A percentile compares a stretch with the other conserved stretches of the same genome.
phyloP scores from a whole-genome alignment of 257 asterid genomes.

The Primulina huaijiensis region DNA sequence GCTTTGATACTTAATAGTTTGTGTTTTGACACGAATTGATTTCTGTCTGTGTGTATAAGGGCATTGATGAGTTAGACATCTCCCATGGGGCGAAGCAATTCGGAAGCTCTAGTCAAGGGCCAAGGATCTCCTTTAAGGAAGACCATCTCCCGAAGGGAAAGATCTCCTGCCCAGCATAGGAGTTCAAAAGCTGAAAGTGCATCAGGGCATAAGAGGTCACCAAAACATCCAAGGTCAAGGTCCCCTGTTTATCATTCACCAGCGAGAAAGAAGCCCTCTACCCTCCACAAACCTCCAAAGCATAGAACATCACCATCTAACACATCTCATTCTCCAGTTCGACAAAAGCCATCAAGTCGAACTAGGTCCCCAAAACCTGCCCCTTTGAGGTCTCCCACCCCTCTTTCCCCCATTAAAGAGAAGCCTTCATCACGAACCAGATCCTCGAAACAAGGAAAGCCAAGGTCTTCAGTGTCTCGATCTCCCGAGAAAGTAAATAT shows the following conservation, averaged over 20 bases:
- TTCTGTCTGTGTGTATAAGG: neutral
- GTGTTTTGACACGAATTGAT: conserved; percentile 7
- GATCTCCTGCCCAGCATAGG: conserved; percentile 54
- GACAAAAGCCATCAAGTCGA: conserved; percentile 44
- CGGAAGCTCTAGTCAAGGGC: conserved; percentile 57
- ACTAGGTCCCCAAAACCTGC: conserved; percentile 43
- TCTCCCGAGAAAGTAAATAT: conserved; percentile 27
- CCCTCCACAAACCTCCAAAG: conserved; percentile 47
- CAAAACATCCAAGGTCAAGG: conserved; percentile 37
- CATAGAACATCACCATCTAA: conserved; percentile 48
- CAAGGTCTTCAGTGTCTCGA: conserved; percentile 43
- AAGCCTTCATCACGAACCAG: conserved; percentile 41
- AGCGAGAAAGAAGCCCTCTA: conserved; percentile 39
- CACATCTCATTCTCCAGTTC: conserved; percentile 45
- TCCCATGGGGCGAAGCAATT: conserved; percentile 57
- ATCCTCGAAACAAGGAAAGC: conserved; percentile 40
- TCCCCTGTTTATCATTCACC: conserved; percentile 38
- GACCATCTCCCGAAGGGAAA: conserved; percentile 55
- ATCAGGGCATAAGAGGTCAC: conserved; percentile 38
- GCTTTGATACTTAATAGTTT: neutral
- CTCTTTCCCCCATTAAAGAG: conserved; percentile 38
- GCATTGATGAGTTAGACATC: conserved; percentile 22
- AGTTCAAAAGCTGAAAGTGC: conserved; percentile 41
- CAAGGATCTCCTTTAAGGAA: conserved; percentile 56
- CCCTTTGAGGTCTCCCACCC: conserved; percentile 42